Evolutionary conservation across 106 monocot genomes (phyloP).

Genomic region (Dendrobium nobile): DNA sequence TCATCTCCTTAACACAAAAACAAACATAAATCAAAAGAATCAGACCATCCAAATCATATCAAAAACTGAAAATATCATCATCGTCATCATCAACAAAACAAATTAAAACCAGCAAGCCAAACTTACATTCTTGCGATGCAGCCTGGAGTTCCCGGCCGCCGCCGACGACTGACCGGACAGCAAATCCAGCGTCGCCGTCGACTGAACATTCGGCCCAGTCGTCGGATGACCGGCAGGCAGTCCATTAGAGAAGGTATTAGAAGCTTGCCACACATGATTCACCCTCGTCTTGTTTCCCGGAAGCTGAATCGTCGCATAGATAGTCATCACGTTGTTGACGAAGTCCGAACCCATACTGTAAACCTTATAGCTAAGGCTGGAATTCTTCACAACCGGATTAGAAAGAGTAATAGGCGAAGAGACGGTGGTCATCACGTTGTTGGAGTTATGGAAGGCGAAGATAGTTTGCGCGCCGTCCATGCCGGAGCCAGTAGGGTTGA

Average conservation of each 20-base stretch:
- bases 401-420: constrained; percentile 13
- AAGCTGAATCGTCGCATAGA: constrained; percentile 30
- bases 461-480: constrained; percentile 68
- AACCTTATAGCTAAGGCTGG: constrained; percentile 19
- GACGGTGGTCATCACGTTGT: constrained; percentile 17
- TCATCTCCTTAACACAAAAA: no score
- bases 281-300: constrained; percentile 25
- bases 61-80: not conserved
- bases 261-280: constrained; percentile 43
- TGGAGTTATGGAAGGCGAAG: constrained; percentile 35
- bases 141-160: constrained; percentile 21
- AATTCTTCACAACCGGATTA: constrained; percentile 10
- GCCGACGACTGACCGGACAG: constrained; percentile 19
- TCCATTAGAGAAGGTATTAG: not conserved
- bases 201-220: constrained; percentile 1
- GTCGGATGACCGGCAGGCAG: constrained; percentile 1
- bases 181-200: constrained; percentile 25
- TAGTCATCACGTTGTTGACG: constrained; percentile 22
- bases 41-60: not conserved
- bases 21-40: not conserved
- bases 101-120: not conserved
- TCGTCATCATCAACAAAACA: not conserved
- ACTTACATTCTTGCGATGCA: constrained; percentile 59
- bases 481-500: constrained; percentile 38
- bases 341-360: constrained; percentile 22